These are phyloP conservation scores for Erysimum cheiranthoides DNA, from an alignment of 345 rosid genomes.

Conservation along the genomic window DNA sequence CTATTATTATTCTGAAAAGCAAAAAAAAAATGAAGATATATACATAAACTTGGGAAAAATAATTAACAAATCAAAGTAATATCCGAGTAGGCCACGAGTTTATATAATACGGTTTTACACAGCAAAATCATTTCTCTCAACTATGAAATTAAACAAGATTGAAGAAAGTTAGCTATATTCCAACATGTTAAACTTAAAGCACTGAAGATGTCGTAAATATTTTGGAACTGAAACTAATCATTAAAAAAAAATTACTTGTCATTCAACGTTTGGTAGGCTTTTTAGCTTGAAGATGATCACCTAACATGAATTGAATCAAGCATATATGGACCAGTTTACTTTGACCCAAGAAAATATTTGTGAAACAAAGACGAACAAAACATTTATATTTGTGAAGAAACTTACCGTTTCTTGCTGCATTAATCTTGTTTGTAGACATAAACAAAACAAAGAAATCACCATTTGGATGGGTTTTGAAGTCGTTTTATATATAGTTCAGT, in stretches of 20 bases:
- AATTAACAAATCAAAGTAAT: neutral
- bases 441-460: neutral
- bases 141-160: neutral
- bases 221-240: neutral
- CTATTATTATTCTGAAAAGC: neutral
- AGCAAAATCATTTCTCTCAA: neutral
- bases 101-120: neutral
- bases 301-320: conserved; percentile 31
- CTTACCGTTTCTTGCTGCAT: conserved; percentile 22
- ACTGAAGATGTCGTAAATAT: neutral
- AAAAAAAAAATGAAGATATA: too few relatives aligned
- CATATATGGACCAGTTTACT: conserved; percentile 29
- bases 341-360: conserved; percentile 3
- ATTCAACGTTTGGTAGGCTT: conserved; percentile 34
- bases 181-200: conserved; percentile 1
- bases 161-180: conserved; percentile 3
- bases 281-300: conserved; percentile 37
- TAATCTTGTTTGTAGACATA: conserved; percentile 19
- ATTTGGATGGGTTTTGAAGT: conserved; percentile 4
- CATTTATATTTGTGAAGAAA: neutral
- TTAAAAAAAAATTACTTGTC: neutral
- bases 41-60: too few relatives aligned
- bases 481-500: neutral
- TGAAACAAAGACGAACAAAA: conserved; percentile 1
- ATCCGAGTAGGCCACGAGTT: neutral